These are phyloP conservation scores for Pseudogymnoascus sp. DNA, from an alignment of 2,329 filamentous ascomycete species.

Conservation along the genomic window DNA sequence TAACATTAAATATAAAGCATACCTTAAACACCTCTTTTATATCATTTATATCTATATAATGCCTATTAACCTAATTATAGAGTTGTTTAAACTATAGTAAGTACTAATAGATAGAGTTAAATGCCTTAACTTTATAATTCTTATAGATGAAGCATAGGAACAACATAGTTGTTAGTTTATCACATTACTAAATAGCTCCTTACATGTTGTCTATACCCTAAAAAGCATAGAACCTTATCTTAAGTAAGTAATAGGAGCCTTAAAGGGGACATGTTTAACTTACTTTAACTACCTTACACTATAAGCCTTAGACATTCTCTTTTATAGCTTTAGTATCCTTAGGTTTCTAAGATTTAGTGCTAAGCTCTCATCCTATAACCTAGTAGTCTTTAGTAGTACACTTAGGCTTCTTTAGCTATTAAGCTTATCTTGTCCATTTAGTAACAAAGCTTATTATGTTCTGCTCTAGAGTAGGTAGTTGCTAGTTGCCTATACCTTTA, in stretches of 20 bases:
- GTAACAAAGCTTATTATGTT: not conserved
- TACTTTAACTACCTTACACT: not conserved
- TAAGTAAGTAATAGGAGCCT: not conserved
- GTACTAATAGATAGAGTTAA: slow-evolving; percentile 20
- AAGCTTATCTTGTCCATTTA: not conserved
- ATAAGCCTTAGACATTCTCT: not conserved
- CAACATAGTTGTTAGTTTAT: slow-evolving; percentile 1
- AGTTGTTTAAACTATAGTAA: slow-evolving; percentile 20
- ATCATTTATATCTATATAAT: slow-evolving; percentile 14
- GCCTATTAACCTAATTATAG: slow-evolving; percentile 15
- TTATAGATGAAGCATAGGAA: slow-evolving; percentile 10
- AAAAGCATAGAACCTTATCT: slow-evolving; percentile 9
- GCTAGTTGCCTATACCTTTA: not conserved
- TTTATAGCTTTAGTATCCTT: not conserved
- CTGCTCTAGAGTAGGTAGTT: not conserved
- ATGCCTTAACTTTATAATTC: too few species aligned
- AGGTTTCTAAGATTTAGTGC: not conserved
- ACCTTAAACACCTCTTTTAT: not conserved
- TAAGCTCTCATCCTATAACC: not conserved
- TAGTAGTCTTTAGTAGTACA: not conserved
- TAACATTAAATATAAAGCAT: too few species aligned
- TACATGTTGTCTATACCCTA: not conserved
- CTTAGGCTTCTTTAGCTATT: not conserved
- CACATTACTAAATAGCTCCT: slow-evolving; percentile 2
- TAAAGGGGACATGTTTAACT: not conserved